Base-by-base conservation (phyloP, 2,329 filamentous ascomycete genomes). In the Berkeleyomyces basicola region DNA sequence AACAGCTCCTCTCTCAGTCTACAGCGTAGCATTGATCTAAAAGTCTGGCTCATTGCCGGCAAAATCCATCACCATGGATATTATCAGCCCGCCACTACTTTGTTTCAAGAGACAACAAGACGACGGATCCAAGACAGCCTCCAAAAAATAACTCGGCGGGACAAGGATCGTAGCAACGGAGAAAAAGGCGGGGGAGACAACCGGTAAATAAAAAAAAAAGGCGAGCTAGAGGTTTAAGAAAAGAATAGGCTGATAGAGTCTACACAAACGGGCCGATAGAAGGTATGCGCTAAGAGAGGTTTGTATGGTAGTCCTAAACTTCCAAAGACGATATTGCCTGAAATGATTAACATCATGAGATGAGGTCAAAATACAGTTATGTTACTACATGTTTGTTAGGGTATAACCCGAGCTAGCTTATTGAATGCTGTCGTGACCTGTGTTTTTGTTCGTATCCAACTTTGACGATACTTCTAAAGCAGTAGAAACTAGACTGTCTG, bases 241-340 rank as follows among this genome's bases (percentile, higher is more conserved):
- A 11, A 33, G 59, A 40, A 49, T 51, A 61, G 40, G n/a, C 43
- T 61, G 40, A 53, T 40, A 31, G 23, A 46, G 33, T 7, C 37
- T 6, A 14, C 2, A 33, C 31, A 61, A 58, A 62, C 60, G 60
- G 60, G 36, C 60, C 60, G 60, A 62, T 55, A 57, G n/a, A 62
- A 42, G 47, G 14, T n/a, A 43, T 31, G 14, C 7, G 23, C 42
- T 14, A 39, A 39, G 14, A 23, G 42, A 14, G 11, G 16, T 37
- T 7, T 3, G 2, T 55, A 7, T 10, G 46, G 7, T 23, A 23
- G 7, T 9, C 14, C 46, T 5, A 49, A 23, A 23, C 1, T 23
- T 23, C 2, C 23, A 23, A 23, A 23, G 23, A 23, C 23, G 23
- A 23, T 23, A 23, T 23, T 23, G 23, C 23, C 23, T 23, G 23